Evolutionary conservation across 192 early-diverging fungal species (phyloP), one percentile per base, ranked within the genome.

Genomic region (Glomus cerebriforme): DNA sequence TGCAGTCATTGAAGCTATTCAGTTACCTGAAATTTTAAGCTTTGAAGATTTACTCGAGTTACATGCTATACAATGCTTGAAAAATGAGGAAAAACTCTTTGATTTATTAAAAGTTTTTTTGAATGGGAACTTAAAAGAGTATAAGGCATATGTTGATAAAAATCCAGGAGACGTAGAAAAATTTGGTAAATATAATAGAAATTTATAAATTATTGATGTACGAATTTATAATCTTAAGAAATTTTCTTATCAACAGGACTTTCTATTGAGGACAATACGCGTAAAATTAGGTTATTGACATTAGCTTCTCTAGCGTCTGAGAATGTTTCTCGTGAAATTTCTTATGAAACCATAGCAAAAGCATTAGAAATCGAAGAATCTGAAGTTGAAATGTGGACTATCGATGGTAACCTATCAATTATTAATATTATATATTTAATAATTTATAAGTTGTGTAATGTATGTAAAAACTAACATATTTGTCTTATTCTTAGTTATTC

Each of bases 331-430:
- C 82, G 90, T 45, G 89, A 89, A 66, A 85, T 99, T 80, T 83
- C 90, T 49, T 97, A 96, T 82, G 73, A 80, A 66, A 82, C 87
- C n/a, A 91, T 99, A 66, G 89, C 93, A 58, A 83, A 87, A 67
- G 92, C 90, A 3, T 86, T 99, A 37, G 90, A 90, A 67, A 90
- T 99, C 68, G 83, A 87, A 17, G 90, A 90, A 71, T 88, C 86
- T 22, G 94, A 97, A 35, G 96, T 99, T 13, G 97, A 99, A 88
- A 83, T 96, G 87, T 99, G 96, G 96, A 90, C 96, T 26, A 97
- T 99, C 82, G 94, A 96, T 81, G 95, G 77, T 78, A 78, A 32
- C 27, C 2, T 24, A 17, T 32, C 3, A 31, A 31, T 54, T n/a
- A n/a, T n/a, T n/a, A 13, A 9, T 22, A 8, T 59, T 59, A 17